These are phyloP conservation scores for Aspergillus fischeri DNA, from an alignment of 2,329 filamentous ascomycete species.

Conservation along the genomic window DNA sequence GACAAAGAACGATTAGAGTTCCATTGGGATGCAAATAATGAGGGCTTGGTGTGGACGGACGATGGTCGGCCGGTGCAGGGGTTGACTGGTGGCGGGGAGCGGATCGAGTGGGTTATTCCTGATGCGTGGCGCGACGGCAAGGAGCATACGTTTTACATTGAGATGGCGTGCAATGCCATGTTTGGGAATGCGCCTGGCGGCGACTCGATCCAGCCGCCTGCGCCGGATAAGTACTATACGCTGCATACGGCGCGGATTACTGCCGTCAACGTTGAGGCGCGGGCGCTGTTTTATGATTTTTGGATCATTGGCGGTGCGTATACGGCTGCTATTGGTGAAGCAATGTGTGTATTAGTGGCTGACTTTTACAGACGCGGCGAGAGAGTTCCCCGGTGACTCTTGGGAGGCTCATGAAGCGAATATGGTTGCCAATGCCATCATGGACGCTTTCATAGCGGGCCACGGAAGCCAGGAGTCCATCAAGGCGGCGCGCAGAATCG, in stretches of 20 bases:
- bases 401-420: slow-evolving; percentile 87
- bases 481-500: slow-evolving; percentile 74
- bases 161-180: slow-evolving; percentile 99
- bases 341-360: not conserved
- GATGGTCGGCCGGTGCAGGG: slow-evolving; percentile 89
- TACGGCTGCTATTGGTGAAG: not conserved
- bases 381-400: slow-evolving; percentile 83
- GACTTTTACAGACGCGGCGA: slow-evolving; percentile 65
- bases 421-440: slow-evolving; percentile 78
- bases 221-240: slow-evolving; percentile 75
- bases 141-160: slow-evolving; percentile 86
- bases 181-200: slow-evolving; percentile 87
- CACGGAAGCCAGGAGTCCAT: slow-evolving; percentile 70
- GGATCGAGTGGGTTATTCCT: slow-evolving; percentile 87
- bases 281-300: slow-evolving; percentile 82
- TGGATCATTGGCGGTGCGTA: slow-evolving; percentile 72
- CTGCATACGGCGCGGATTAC: slow-evolving; percentile 78
- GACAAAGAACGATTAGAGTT: slow-evolving; percentile 84
- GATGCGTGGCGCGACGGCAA: slow-evolving; percentile 76
- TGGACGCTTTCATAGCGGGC: slow-evolving; percentile 81
- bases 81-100: slow-evolving; percentile 82
- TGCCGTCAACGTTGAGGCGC: slow-evolving; percentile 79
- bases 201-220: slow-evolving; percentile 82
- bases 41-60: slow-evolving; percentile 90
- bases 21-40: slow-evolving; percentile 92